These are phyloP conservation scores for Cyclospora cayetanensis DNA, from an alignment of 169 alveolate genomes.

Conservation along the genomic window DNA sequence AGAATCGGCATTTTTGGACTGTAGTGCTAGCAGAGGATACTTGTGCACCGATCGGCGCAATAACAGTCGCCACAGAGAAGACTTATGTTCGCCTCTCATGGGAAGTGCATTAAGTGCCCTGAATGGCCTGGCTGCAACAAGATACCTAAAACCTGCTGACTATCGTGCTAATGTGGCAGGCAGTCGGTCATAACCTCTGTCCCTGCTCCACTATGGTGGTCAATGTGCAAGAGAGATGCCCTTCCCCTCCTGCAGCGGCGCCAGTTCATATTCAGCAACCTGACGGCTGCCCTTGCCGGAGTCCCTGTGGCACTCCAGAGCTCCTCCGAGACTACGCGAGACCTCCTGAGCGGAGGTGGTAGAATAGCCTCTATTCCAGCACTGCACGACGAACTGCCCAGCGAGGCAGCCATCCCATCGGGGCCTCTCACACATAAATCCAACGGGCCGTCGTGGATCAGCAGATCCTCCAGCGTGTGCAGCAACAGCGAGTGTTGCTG, in stretches of 20 bases:
- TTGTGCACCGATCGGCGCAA: too few species aligned
- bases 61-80: too few species aligned
- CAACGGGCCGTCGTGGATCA: constrained; percentile 2
- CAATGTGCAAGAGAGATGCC: constrained; percentile 15
- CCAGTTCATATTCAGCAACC: constrained; percentile 26
- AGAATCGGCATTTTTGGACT: too few species aligned
- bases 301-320: background rate
- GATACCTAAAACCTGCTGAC: too few species aligned
- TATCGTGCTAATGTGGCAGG: background rate
- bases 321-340: too few species aligned
- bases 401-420: background rate
- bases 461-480: constrained; percentile 49
- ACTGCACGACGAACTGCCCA: too few species aligned
- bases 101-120: too few species aligned
- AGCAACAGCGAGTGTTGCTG: constrained; percentile 37
- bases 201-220: background rate
- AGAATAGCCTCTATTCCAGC: too few species aligned
- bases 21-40: too few species aligned
- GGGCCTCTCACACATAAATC: constrained; percentile 30
- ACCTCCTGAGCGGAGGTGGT: background rate
- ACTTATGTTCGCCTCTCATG: too few species aligned
- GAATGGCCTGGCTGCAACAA: too few species aligned
- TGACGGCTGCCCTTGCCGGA: background rate
- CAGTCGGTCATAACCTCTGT: background rate
- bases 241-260: constrained; percentile 1